These are phyloP conservation scores for Venturia asperata DNA, from an alignment of 2,329 filamentous ascomycete species.

Conservation along the genomic window DNA sequence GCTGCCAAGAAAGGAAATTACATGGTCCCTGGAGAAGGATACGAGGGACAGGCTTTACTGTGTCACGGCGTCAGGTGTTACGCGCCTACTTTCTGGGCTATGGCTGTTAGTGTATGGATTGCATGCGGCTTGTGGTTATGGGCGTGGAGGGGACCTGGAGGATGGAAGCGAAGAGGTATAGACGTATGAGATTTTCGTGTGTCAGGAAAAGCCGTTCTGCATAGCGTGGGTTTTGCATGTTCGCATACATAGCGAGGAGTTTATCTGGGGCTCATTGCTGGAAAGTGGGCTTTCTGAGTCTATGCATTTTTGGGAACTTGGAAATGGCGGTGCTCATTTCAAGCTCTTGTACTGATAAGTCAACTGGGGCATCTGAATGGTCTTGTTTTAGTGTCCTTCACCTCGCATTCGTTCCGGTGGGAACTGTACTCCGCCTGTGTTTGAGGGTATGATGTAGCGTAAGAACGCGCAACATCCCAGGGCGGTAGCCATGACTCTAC, in stretches of 20 bases:
- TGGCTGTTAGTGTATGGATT: conserved; percentile 71
- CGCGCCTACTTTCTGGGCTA: conserved; percentile 74
- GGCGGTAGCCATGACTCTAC: too few relatives aligned
- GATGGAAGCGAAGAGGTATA: conserved; percentile 72
- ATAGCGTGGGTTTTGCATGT: background rate
- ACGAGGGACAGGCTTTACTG: conserved; percentile 48
- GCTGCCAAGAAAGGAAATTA: conserved; percentile 45
- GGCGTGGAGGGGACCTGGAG: conserved; percentile 72
- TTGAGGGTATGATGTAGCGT: too few relatives aligned
- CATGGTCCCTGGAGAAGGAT: conserved; percentile 29
- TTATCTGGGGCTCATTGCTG: background rate
- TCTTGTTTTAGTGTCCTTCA: too few relatives aligned
- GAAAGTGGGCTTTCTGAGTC: background rate
- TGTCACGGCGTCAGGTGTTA: conserved; percentile 83
- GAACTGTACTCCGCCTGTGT: too few relatives aligned
- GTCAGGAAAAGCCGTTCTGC: background rate
- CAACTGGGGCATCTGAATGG: background rate
- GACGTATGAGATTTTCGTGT: conserved; percentile 42
- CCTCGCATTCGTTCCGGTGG: too few relatives aligned
- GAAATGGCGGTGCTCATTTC: background rate
- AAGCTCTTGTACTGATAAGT: background rate
- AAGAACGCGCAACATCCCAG: too few relatives aligned
- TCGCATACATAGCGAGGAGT: background rate
- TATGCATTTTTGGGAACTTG: background rate
- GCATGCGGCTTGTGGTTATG: conserved; percentile 65